Percentiles rank a stretch among this genome's conserved stretches.
Evolutionary conservation across 2,329 filamentous ascomycete species (phyloP).

Genomic region (Mycosphaerella sp.): DNA sequence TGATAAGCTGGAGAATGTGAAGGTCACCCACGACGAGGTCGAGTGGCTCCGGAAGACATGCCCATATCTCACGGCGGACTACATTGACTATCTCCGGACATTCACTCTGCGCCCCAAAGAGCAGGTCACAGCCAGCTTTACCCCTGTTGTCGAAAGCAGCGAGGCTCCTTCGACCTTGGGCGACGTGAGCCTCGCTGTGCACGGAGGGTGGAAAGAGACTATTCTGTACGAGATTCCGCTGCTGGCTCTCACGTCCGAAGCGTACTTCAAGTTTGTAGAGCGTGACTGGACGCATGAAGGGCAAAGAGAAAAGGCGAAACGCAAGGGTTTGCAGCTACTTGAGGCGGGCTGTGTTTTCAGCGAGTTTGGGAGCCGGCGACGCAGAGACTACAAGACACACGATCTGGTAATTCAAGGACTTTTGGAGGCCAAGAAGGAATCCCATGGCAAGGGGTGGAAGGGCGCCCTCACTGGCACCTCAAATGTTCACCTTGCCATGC

Average conservation of each 20-base stretch:
- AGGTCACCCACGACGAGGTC: slow-evolving; percentile 71
- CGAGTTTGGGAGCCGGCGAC: slow-evolving; percentile 84
- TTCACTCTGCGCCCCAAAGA: slow-evolving; percentile 77
- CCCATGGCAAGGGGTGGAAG: slow-evolving; percentile 52
- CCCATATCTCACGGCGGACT: slow-evolving; percentile 69
- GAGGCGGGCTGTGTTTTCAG: slow-evolving; percentile 82
- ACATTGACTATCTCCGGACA: slow-evolving; percentile 72
- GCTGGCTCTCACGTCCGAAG: slow-evolving; percentile 84
- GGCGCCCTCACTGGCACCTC: slow-evolving; percentile 83
- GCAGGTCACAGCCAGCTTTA: slow-evolving; percentile 69
- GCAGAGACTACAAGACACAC: slow-evolving; percentile 91
- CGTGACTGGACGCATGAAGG: slow-evolving; percentile 83
- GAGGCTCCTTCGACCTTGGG: slow-evolving; percentile 53
- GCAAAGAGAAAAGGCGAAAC: slow-evolving; percentile 77
- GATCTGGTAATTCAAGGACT: slow-evolving; percentile 84
- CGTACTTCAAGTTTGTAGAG: slow-evolving; percentile 96
- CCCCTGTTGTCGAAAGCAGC: slow-evolving; percentile 48
- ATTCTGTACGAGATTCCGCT: slow-evolving; percentile 98
- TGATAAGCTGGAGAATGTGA: slow-evolving; percentile 74
- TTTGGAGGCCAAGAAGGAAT: slow-evolving; percentile 69
- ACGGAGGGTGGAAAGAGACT: slow-evolving; percentile 85
- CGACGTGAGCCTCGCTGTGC: slow-evolving; percentile 68
- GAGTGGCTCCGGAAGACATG: slow-evolving; percentile 72
- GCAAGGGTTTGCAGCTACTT: slow-evolving; percentile 72
- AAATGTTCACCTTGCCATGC: slow-evolving; percentile 96